These are phyloP conservation scores for Candida taoyuanica DNA, from an alignment of 805 yeast species.

Conservation along the genomic window DNA sequence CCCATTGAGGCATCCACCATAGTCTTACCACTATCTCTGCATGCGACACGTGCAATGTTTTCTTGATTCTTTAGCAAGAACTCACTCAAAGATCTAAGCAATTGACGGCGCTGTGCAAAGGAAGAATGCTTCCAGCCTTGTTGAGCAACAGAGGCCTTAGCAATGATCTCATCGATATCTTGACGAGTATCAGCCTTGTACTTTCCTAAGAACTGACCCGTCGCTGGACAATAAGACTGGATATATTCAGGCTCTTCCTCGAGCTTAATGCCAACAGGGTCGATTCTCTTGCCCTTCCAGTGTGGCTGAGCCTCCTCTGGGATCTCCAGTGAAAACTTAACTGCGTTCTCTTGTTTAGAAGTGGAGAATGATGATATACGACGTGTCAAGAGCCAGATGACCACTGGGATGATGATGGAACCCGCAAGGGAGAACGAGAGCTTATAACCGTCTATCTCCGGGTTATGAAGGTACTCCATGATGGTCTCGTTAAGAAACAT, in stretches of 20 bases:
- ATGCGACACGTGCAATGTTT: slow-evolving; percentile 83
- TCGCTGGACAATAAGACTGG: slow-evolving; percentile 92
- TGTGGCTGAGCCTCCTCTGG: slow-evolving; percentile 82
- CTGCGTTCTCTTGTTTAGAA: slow-evolving; percentile 23
- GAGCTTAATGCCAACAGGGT: slow-evolving; percentile 54
- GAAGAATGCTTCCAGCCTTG: slow-evolving; percentile 37
- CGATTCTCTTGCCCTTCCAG: slow-evolving; percentile 85
- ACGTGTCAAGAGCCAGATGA: slow-evolving; percentile 13
- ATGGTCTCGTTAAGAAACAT: slow-evolving; percentile 23
- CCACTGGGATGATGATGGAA: slow-evolving; percentile 10
- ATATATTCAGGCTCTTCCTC: slow-evolving; percentile 62
- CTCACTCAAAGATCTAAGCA: slow-evolving; percentile 64
- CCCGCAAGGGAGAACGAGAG: slow-evolving; percentile 19
- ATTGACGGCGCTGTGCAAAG: slow-evolving; percentile 61
- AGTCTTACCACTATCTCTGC: slow-evolving; percentile 95
- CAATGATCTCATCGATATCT: slow-evolving; percentile 67
- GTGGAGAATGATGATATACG: slow-evolving; percentile 8
- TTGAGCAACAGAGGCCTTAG: slow-evolving; percentile 32
- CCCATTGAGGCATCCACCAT: slow-evolving; percentile 96
- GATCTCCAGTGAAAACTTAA: slow-evolving; percentile 48
- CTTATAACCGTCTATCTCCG: slow-evolving; percentile 11
- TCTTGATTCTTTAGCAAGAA: slow-evolving; percentile 80
- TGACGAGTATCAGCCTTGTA: slow-evolving; percentile 57
- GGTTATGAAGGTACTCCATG: slow-evolving; percentile 17
- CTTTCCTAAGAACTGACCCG: slow-evolving; percentile 82